These are phyloP conservation scores for Mayamaea pseudoterrestris DNA, from an alignment of 108 stramenopile species.

Conservation along the genomic window DNA sequence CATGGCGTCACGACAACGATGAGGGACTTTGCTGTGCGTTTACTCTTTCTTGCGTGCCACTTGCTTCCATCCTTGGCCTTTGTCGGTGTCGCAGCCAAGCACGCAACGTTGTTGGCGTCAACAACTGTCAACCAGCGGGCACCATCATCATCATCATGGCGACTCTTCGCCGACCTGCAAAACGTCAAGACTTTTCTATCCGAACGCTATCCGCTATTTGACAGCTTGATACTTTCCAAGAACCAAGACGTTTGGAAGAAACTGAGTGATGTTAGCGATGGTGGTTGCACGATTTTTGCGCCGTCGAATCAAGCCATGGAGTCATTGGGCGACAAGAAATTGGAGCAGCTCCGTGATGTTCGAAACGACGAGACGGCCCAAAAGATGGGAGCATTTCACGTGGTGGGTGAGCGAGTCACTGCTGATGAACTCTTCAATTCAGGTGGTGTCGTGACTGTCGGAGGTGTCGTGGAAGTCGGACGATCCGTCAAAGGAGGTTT, in stretches of 20 bases:
- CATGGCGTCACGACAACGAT: no score
- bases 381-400: slow-evolving; percentile 66
- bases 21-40: no score
- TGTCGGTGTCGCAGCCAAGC: no score
- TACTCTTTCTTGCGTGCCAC: no score
- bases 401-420: slow-evolving; percentile 38
- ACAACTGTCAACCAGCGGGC: no score
- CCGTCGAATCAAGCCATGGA: slow-evolving; percentile 52
- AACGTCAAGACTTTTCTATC: slow-evolving; percentile 13
- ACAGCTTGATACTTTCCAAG: slow-evolving; percentile 10
- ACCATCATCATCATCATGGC: no score
- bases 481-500: slow-evolving; percentile 47
- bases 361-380: slow-evolving; percentile 56
- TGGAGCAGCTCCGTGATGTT: slow-evolving; percentile 39
- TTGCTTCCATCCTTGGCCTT: no score
- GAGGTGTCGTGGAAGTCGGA: slow-evolving; percentile 54
- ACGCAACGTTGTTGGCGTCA: no score
- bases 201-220: slow-evolving; percentile 24
- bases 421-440: slow-evolving; percentile 32
- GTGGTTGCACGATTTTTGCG: slow-evolving; percentile 62
- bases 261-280: slow-evolving; percentile 12
- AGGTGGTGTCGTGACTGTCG: slow-evolving; percentile 53
- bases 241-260: slow-evolving; percentile 34
- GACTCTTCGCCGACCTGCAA: no score
- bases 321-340: slow-evolving; percentile 45